Base-by-base conservation (phyloP, 108 stramenopile genomes). In the Skeletonema menzelii region DNA sequence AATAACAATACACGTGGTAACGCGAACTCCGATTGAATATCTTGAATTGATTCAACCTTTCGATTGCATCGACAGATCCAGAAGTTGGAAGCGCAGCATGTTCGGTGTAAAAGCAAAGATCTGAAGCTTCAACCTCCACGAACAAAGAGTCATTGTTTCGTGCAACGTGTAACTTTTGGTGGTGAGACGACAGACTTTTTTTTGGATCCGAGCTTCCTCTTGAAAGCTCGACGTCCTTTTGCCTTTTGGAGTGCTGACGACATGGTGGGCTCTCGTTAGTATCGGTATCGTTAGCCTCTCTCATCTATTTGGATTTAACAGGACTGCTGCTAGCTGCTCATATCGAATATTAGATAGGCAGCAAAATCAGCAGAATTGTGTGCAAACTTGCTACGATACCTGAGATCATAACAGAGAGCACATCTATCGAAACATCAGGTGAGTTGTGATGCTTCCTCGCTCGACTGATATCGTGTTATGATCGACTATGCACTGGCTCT, bases 21-120 rank as follows among this genome's bases (percentile, higher is more conserved):
- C 49, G 20, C 49, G 49, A 53, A 53, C 49, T 24, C 49, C 10
- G 49, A 53, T 53, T 53, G 49, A 53, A n/a, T 42, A 42, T 42
- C 40, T 42, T 3, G 40, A n/a, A 42, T n/a, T 12, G 35, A 8
- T 37, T 37, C 35, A 12, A 37, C 4, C 5, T 31, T 31, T n/a
- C n/a, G 30, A 31, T 31, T 31, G 30, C 30, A 31, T 31, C 30
- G 5, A 31, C 4, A 31, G 30, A 31, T 5, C 5, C 4, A 31
- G 30, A 31, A 31, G 30, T 5, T 5, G 30, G 5, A n/a, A n/a
- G n/a, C n/a, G n/a, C 30, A 31, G 30, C 30, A 31, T 5, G 4
- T 31, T 31, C 30, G 30, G 30, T 31, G 30, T n/a, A n/a, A n/a
- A n/a, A n/a, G n/a, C n/a, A n/a, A n/a, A 31, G 30, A 31, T 31